A percentile compares a stretch with the other conserved stretches of the same genome.
These are phyloP conservation scores for Xylariaceae sp. DNA, from an alignment of 2,329 filamentous ascomycete species.

Conservation along the genomic window DNA sequence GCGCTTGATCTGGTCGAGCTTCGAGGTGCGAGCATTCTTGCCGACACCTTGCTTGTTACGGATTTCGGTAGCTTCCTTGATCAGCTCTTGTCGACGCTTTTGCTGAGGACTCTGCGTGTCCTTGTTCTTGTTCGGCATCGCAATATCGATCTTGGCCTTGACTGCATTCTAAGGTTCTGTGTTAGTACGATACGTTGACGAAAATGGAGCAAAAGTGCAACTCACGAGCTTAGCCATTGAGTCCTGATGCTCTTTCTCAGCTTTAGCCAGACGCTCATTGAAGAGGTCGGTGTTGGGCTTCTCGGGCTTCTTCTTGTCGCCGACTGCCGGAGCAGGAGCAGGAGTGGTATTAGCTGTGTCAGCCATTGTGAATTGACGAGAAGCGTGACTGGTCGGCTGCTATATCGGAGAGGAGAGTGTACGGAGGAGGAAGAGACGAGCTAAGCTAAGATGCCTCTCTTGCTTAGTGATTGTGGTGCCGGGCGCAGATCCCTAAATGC, in stretches of 20 bases:
- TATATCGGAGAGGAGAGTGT: background rate
- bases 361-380: conserved; percentile 37
- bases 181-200: background rate
- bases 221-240: conserved; percentile 57
- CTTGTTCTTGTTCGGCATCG: conserved; percentile 67
- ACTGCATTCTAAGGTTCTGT: conserved; percentile 64
- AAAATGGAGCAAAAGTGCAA: conserved; percentile 1
- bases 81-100: conserved; percentile 83
- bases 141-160: conserved; percentile 83
- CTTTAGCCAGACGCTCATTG: conserved; percentile 72
- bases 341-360: conserved; percentile 41
- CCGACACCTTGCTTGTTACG: conserved; percentile 80
- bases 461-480: too few species aligned
- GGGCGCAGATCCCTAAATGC: background rate
- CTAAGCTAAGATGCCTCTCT: conserved; percentile 7
- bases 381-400: conserved; percentile 1
- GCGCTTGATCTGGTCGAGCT: conserved; percentile 87
- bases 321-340: conserved; percentile 41
- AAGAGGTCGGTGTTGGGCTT: conserved; percentile 84
- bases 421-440: conserved; percentile 4
- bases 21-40: conserved; percentile 74
- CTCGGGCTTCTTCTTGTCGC: conserved; percentile 60
- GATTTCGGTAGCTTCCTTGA: conserved; percentile 77
- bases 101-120: conserved; percentile 76
- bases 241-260: conserved; percentile 81